Evolutionary conservation across 2,329 filamentous ascomycete genomes (phyloP), one percentile per base, ranked within the genome.

Genomic region (Sclerotinia nivalis): DNA sequence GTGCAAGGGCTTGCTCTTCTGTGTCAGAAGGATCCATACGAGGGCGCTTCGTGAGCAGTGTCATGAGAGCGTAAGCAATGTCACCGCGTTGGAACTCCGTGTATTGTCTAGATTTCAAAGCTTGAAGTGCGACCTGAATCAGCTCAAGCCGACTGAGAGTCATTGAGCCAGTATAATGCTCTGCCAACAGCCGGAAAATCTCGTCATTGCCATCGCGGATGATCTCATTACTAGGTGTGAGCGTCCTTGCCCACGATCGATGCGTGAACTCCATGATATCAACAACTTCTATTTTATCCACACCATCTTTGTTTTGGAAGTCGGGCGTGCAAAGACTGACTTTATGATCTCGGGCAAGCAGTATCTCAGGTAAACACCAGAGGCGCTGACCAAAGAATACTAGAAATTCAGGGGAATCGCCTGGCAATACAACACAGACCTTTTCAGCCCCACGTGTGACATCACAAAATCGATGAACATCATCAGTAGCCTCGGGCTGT

Each of bases 61-160:
- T 72, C 78, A 79, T 79, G 2, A 79, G 75, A 3, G 78, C 78
- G 28, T 79, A 78, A 5, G 78, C 75, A 0, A 78, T 73, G 64
- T 80, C 79, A 6, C 74, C 78, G 4, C 52, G 60, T 49, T 69
- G 70, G 4, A 71, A 71, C 49, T 69, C 54, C 15, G 56, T 68
- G 22, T 31, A 68, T 10, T 61, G 31, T 18, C 69, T 66, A 34
- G 69, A 70, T n/a, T 59, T 59, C 18, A 70, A 31, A 25, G 69
- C 69, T 47, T n/a, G 20, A 40, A 70, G 56, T 28, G 45, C 65
- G 31, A 61, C 28, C 40, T 70, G 69, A 15, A 70, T 70, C 9
- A 70, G 40, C 45, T 70, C 69, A 10, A 70, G 56, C 40, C 69
- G 64, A 58, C 54, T 68, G 13, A 70, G 40, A 1, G 47, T 58